Conservation (phyloP, 306 rosid genomes). For the Dicorynia guianensis region DNA sequence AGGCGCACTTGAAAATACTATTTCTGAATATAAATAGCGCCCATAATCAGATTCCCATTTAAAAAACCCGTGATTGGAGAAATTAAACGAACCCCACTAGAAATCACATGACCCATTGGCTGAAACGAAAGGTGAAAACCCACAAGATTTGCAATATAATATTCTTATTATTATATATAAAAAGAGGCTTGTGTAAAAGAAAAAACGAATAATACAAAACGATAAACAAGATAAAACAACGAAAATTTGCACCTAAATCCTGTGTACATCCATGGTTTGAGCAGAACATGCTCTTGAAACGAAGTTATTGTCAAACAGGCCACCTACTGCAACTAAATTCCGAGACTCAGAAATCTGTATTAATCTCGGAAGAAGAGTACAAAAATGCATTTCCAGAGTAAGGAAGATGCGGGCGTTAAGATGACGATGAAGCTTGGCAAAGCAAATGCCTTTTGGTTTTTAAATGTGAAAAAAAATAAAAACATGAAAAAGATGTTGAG, state of each 20-base stretch:
- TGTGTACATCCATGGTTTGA: slow-evolving; percentile 44
- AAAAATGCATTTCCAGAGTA: neutral
- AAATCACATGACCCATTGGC: slow-evolving; percentile 38
- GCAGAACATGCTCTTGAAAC: slow-evolving; percentile 47
- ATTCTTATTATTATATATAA: neutral
- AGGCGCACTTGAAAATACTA: slow-evolving; percentile 25
- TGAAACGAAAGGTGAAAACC: slow-evolving; percentile 26
- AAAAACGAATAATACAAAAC: slow-evolving; percentile 20
- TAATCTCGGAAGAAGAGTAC: slow-evolving; percentile 2
- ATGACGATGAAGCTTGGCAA: slow-evolving; percentile 20
- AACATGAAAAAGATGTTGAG: neutral
- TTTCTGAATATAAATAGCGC: slow-evolving; percentile 44
- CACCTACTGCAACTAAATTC: slow-evolving; percentile 63
- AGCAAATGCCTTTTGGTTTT: slow-evolving; percentile 7
- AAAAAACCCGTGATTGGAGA: neutral
- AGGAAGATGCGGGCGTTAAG: neutral
- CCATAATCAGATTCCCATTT: slow-evolving; percentile 1
- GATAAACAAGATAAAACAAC: slow-evolving; percentile 59
- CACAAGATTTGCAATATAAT: slow-evolving; percentile 19
- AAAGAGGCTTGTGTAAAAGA: slow-evolving; percentile 9
- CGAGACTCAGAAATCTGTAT: slow-evolving; percentile 30
- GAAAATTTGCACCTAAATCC: slow-evolving; percentile 58
- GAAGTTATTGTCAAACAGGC: slow-evolving; percentile 45
- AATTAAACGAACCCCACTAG: neutral
- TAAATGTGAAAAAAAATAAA: slow-evolving; percentile 1